A percentile compares a stretch with the other conserved stretches of the same genome.
These are phyloP conservation scores for Streptanthus diversifolius DNA, from an alignment of 345 rosid genomes.

Conservation along the genomic window DNA sequence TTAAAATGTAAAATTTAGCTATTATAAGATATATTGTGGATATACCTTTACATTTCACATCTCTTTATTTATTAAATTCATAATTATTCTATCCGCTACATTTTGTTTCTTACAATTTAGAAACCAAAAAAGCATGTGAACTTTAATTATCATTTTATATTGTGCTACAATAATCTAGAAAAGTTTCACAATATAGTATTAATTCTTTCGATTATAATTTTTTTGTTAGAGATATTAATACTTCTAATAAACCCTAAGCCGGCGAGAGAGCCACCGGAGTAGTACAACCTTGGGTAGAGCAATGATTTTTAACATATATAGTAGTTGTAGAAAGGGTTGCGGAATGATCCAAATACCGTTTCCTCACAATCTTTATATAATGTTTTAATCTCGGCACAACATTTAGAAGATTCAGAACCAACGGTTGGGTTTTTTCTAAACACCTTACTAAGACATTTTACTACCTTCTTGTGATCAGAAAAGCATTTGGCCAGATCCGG, in stretches of 20 bases:
- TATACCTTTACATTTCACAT: no score
- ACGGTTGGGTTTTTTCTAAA: not conserved
- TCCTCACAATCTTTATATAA: slow-evolving; percentile 1
- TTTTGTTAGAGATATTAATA: not conserved
- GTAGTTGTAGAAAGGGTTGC: not conserved
- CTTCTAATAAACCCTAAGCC: not conserved
- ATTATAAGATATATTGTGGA: no score
- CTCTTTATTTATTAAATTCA: no score
- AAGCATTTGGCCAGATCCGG: not conserved
- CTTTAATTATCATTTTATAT: not conserved
- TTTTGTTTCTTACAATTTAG: no score
- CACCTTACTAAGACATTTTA: not conserved
- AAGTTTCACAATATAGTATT: not conserved
- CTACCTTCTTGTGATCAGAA: not conserved
- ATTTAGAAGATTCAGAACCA: not conserved
- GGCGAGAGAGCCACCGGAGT: not conserved
- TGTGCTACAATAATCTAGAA: not conserved
- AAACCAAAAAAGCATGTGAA: not conserved
- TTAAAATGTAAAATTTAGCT: no score
- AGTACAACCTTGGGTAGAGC: not conserved
- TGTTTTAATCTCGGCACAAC: not conserved
- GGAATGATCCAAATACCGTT: slow-evolving; percentile 3
- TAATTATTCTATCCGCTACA: not conserved
- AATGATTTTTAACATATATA: not conserved
- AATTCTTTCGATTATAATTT: not conserved